phyloP scores from a whole-genome alignment of 208 protist genomes.

The Trichomonas tenax region DNA sequence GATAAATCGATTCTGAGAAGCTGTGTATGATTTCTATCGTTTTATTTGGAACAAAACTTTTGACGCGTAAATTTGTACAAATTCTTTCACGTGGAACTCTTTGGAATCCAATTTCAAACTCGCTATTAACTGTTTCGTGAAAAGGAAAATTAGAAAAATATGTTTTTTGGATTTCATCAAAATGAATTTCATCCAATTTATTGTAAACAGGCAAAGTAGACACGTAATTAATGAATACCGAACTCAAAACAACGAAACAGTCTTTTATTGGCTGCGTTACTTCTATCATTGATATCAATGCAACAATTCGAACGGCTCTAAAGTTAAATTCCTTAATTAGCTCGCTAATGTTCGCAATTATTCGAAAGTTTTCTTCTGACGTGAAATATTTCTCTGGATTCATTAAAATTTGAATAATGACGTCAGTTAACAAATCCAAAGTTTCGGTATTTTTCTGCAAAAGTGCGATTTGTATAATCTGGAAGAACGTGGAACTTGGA shows the following conservation, averaged over 20 bases:
- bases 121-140: background rate
- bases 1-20: background rate
- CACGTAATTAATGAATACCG: background rate
- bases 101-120: background rate
- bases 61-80: background rate
- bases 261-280: background rate
- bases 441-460: background rate
- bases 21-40: background rate
- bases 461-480: background rate
- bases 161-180: background rate
- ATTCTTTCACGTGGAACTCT: background rate
- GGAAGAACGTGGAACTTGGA: background rate
- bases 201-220: background rate
- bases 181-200: background rate
- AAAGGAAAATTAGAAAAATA: background rate
- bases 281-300: background rate
- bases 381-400: background rate
- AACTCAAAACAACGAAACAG: background rate
- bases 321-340: background rate
- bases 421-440: background rate
- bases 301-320: background rate
- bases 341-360: background rate
- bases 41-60: background rate
- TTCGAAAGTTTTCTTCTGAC: background rate
- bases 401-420: background rate